A percentile compares a stretch with the other conserved stretches of the same genome.
Conservation (phyloP, 2,329 filamentous ascomycete genomes). For the Ustulina deusta region DNA sequence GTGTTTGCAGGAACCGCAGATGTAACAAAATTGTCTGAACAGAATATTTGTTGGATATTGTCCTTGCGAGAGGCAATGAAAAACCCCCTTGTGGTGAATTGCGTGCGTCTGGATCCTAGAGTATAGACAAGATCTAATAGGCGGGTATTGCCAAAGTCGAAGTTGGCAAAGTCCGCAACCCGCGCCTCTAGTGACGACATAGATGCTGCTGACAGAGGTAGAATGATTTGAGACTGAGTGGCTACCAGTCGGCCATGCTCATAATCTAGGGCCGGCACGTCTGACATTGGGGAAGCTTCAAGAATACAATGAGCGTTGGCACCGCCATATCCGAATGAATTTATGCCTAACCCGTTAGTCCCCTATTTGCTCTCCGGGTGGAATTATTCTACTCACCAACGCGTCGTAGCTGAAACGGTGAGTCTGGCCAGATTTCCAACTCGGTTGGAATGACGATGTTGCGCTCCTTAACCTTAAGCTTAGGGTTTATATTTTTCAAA, state of each 20-base stretch:
- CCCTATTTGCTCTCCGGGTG: too few relatives aligned
- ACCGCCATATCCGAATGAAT: constrained; percentile 48
- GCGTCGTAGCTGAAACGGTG: too few relatives aligned
- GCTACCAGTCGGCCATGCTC: neutral
- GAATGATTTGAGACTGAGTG: neutral
- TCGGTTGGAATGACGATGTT: too few relatives aligned
- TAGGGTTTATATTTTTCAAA: constrained; percentile 43
- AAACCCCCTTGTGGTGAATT: constrained; percentile 28
- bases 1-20: neutral
- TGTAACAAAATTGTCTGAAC: neutral
- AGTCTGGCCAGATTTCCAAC: too few relatives aligned
- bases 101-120: constrained; percentile 28
- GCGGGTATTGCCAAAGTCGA: neutral
- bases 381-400: too few relatives aligned
- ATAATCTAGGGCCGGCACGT: neutral
- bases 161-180: neutral
- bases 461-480: constrained; percentile 15
- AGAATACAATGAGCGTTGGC: constrained; percentile 9
- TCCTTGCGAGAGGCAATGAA: constrained; percentile 21
- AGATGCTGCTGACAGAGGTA: constrained; percentile 5
- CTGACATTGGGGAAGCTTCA: neutral
- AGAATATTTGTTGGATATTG: constrained; percentile 1
- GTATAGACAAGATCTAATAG: constrained; percentile 39
- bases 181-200: neutral
- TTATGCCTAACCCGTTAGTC: too few relatives aligned